These are phyloP conservation scores for Exophiala sideris DNA, from an alignment of 2,329 filamentous ascomycete species.

Conservation along the genomic window DNA sequence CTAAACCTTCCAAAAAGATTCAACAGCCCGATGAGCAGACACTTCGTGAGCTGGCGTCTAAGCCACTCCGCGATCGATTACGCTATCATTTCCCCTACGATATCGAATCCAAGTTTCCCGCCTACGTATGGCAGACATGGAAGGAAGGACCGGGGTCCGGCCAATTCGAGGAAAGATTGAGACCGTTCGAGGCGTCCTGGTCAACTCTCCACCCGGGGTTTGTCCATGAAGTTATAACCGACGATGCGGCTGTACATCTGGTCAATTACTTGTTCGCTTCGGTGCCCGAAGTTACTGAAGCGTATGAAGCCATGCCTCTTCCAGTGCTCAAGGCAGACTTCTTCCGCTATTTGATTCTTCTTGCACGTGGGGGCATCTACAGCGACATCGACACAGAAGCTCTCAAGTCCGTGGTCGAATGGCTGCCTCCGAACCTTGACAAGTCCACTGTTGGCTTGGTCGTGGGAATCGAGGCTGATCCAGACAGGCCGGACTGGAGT, in stretches of 20 bases:
- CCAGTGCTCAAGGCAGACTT: conserved; percentile 76
- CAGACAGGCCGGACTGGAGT: conserved; percentile 86
- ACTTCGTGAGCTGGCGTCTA: conserved; percentile 66
- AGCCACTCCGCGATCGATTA: conserved; percentile 74
- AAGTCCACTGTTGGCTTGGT: conserved; percentile 77
- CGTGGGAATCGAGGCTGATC: conserved; percentile 93
- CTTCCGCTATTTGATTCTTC: conserved; percentile 71
- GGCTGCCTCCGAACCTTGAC: conserved; percentile 78
- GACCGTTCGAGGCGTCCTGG: conserved; percentile 86
- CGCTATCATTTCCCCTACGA: conserved; percentile 94
- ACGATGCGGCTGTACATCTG: conserved; percentile 76
- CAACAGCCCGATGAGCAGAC: conserved; percentile 53
- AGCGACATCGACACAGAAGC: conserved; percentile 89
- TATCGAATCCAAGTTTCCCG: conserved; percentile 81
- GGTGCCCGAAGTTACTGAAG: conserved; percentile 73
- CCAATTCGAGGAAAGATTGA: conserved; percentile 70
- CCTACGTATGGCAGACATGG: conserved; percentile 99
- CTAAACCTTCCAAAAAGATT: conserved; percentile 40
- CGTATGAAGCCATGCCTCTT: conserved; percentile 69
- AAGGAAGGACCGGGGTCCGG: conserved; percentile 76
- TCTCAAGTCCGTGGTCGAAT: conserved; percentile 76
- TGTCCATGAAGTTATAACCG: conserved; percentile 95
- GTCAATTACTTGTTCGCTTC: conserved; percentile 83
- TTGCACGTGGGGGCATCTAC: conserved; percentile 79
- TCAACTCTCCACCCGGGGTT: conserved; percentile 82